Percentiles rank a stretch among this genome's conserved stretches.
These are phyloP conservation scores for Inonotus hispidus DNA, from an alignment of 1,284 basidiomycete species.

Conservation along the genomic window DNA sequence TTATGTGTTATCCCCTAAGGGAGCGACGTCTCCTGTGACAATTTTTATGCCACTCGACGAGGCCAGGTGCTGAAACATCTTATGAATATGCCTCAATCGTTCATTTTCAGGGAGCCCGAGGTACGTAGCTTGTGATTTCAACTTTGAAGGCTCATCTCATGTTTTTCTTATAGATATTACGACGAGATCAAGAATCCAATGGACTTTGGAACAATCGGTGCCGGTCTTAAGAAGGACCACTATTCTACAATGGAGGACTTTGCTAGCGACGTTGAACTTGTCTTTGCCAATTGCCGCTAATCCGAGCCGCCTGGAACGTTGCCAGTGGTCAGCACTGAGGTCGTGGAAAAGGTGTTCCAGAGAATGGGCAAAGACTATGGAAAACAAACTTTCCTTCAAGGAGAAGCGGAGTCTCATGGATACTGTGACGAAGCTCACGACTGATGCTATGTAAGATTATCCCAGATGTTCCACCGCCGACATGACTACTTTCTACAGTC, in stretches of 20 bases:
- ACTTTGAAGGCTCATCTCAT: slow-evolving; percentile 11
- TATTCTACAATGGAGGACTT: slow-evolving; percentile 83
- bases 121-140: slow-evolving; percentile 39
- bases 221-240: slow-evolving; percentile 60
- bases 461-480: neutral
- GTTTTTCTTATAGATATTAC: slow-evolving; percentile 60
- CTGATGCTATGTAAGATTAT: slow-evolving; percentile 62
- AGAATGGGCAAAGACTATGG: slow-evolving; percentile 81
- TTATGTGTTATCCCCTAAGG: slow-evolving; percentile 33
- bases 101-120: slow-evolving; percentile 83
- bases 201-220: slow-evolving; percentile 86
- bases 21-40: slow-evolving; percentile 26
- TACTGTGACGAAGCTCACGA: slow-evolving; percentile 66
- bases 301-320: slow-evolving; percentile 85
- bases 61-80: slow-evolving; percentile 74
- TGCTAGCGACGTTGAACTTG: slow-evolving; percentile 74
- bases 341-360: slow-evolving; percentile 71
- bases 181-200: slow-evolving; percentile 93
- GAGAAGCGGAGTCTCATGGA: slow-evolving; percentile 81
- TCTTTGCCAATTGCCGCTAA: slow-evolving; percentile 84
- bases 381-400: slow-evolving; percentile 68
- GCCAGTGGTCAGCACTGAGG: slow-evolving; percentile 67
- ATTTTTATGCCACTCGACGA: slow-evolving; percentile 55
- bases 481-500: slow-evolving; percentile 35
- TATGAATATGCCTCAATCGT: slow-evolving; percentile 62